Evolutionary conservation across 768 basidiomycete species (phyloP).

Genomic region (Phaeotremella skinneri): DNA sequence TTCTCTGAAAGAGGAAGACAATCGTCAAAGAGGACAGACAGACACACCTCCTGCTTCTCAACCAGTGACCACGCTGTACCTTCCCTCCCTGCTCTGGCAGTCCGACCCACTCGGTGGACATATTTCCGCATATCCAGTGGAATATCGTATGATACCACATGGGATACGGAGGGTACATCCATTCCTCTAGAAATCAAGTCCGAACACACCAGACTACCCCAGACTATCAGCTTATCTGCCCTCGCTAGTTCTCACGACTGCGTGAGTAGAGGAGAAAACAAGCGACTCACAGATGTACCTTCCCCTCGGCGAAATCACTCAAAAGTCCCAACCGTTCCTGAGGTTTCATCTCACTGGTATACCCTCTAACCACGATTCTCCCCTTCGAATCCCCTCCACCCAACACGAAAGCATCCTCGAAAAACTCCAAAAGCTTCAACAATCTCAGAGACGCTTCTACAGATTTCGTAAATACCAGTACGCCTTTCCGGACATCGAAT

Average conservation of each 20-base stretch:
- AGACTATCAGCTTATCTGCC: conserved; percentile 2
- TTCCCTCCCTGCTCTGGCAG: conserved; percentile 82
- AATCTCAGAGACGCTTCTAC: conserved; percentile 84
- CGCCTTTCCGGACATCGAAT: conserved; percentile 61
- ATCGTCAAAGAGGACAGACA: not conserved
- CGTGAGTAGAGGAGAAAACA: not conserved
- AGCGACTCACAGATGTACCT: conserved; percentile 72
- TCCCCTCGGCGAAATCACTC: conserved; percentile 73
- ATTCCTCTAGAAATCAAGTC: conserved; percentile 95
- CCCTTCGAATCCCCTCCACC: conserved; percentile 16
- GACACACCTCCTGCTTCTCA: conserved; percentile 68
- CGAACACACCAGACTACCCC: conserved; percentile 95
- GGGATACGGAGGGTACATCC: conserved; percentile 84
- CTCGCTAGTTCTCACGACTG: not conserved
- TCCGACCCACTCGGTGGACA: conserved; percentile 93
- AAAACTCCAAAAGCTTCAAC: conserved; percentile 74
- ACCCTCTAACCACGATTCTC: conserved; percentile 61
- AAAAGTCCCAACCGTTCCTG: conserved; percentile 73
- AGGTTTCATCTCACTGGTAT: conserved; percentile 78
- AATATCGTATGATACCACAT: conserved; percentile 92
- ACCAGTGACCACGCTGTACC: conserved; percentile 94
- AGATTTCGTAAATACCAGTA: conserved; percentile 91
- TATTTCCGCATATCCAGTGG: conserved; percentile 99
- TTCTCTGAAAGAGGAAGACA: conserved; percentile 4
- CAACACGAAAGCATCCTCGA: conserved; percentile 59